phyloP scores from a whole-genome alignment of 345 rosid species.

The Populus simonii region DNA sequence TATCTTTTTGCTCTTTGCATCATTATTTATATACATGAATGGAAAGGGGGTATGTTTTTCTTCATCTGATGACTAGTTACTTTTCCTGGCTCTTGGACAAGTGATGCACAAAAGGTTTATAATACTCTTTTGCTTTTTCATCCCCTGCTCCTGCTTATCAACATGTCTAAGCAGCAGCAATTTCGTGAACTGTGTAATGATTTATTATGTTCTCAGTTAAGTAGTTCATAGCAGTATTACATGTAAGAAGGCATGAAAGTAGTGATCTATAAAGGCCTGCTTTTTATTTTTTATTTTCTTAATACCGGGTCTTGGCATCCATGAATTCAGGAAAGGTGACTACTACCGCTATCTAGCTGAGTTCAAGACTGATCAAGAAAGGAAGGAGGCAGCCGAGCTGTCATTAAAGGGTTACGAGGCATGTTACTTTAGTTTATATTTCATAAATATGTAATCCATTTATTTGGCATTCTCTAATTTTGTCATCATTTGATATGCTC shows the following conservation, averaged over 20 bases:
- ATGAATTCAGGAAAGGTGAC: slow-evolving; percentile 79
- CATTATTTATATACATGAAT: background rate
- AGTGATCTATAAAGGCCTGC: background rate
- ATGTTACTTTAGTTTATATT: slow-evolving; percentile 13
- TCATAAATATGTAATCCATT: background rate
- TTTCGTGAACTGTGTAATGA: background rate
- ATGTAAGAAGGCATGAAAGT: background rate
- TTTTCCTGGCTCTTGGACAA: slow-evolving; percentile 6
- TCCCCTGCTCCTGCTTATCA: background rate
- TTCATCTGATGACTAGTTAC: background rate
- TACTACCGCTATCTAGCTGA: slow-evolving; percentile 91
- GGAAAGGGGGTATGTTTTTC: background rate
- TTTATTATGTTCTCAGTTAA: background rate
- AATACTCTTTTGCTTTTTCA: background rate
- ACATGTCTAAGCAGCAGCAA: background rate
- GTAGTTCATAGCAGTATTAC: background rate
- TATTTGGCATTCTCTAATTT: background rate
- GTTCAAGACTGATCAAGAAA: slow-evolving; percentile 82
- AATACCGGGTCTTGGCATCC: background rate
- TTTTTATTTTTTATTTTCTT: background rate
- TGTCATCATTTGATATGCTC: background rate
- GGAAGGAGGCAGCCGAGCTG: slow-evolving; percentile 90
- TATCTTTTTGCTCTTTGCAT: background rate
- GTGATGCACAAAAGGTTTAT: background rate
- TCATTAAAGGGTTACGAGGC: slow-evolving; percentile 95